phyloP scores from a whole-genome alignment of 805 yeast species.

The Candida incommunis region DNA sequence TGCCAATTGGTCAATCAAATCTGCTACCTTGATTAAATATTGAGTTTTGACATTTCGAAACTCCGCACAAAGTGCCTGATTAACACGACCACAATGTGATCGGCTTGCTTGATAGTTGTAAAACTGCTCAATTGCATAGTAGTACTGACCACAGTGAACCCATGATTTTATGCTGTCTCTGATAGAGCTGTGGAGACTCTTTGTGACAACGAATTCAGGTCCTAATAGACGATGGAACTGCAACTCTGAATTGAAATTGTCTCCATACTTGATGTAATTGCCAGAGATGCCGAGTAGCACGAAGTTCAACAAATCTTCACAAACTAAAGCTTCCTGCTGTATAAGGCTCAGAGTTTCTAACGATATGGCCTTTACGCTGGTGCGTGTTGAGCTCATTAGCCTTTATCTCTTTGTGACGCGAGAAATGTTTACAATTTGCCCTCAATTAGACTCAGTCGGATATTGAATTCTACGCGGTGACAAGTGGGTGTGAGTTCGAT shows the following conservation, averaged over 20 bases:
- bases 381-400: no score
- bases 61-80: conserved; percentile 57
- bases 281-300: conserved; percentile 59
- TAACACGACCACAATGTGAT: conserved; percentile 48
- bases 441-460: no score
- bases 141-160: conserved; percentile 48
- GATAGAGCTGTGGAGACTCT: conserved; percentile 57
- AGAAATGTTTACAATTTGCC: no score
- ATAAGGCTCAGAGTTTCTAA: no score
- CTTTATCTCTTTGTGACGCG: no score
- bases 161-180: conserved; percentile 54
- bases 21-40: conserved; percentile 16
- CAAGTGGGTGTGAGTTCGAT: no score
- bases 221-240: conserved; percentile 37
- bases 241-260: conserved; percentile 36
- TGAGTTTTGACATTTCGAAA: conserved; percentile 32
- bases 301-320: conserved; percentile 54
- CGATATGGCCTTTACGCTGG: no score
- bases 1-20: conserved; percentile 40
- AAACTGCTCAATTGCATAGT: conserved; percentile 43
- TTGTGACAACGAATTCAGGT: conserved; percentile 63
- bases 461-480: no score
- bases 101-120: conserved; percentile 44
- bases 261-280: conserved; percentile 53
- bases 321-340: conserved; percentile 59